A percentile compares a stretch with the other conserved stretches of the same genome.
Conservation (phyloP, 163 green algal genomes). For the Chlamydomonas reinhardtii region DNA sequence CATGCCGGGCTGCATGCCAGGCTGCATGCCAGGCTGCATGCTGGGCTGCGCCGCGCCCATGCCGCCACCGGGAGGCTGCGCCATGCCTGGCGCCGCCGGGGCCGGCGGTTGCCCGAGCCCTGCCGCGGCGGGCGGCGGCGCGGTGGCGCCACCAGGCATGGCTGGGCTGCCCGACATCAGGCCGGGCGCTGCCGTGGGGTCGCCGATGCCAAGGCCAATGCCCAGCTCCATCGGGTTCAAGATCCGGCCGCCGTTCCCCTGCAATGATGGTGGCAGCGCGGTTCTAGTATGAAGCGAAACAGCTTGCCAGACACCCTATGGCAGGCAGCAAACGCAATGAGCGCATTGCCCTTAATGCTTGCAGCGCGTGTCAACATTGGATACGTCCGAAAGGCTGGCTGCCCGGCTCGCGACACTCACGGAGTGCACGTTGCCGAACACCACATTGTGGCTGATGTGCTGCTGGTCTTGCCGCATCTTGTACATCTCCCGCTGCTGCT, state of each 20-base stretch:
- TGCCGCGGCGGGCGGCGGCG: not conserved
- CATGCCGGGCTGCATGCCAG: not conserved
- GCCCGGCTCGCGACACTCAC: no score
- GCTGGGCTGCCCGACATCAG: not conserved
- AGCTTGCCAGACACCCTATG: no score
- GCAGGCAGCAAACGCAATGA: no score
- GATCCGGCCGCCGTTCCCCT: slow-evolving; percentile 14
- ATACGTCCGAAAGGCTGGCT: no score
- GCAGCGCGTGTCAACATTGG: no score
- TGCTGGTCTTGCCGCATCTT: slow-evolving; percentile 34
- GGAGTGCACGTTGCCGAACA: slow-evolving; percentile 24
- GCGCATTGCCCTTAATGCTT: no score
- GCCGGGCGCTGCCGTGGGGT: not conserved
- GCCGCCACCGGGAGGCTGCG: not conserved
- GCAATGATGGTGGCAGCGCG: not conserved
- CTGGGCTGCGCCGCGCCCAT: not conserved
- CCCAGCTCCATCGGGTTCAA: slow-evolving; percentile 11
- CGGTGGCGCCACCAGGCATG: slow-evolving; percentile 1
- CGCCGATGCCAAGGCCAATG: not conserved
- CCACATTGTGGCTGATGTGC: slow-evolving; percentile 35
- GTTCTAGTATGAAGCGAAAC: no score
- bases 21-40: not conserved
- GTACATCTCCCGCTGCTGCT: slow-evolving; percentile 37
- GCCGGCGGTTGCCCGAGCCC: not conserved
- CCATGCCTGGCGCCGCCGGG: not conserved